phyloP scores from a whole-genome alignment of 345 rosid species.

The Rhizophora apiculata region DNA sequence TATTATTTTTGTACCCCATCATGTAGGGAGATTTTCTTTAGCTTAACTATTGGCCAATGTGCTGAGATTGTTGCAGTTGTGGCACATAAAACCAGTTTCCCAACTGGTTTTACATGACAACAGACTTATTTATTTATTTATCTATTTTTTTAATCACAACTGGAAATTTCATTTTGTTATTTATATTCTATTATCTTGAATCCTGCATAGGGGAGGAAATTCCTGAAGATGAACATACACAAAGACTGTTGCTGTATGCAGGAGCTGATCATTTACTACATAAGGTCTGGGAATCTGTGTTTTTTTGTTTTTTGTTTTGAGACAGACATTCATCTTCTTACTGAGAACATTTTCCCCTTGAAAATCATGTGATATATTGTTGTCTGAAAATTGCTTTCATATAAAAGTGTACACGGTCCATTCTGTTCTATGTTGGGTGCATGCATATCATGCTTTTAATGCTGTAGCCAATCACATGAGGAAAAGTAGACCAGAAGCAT shows the following conservation, averaged over 20 bases:
- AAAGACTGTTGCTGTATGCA: slow-evolving; percentile 54
- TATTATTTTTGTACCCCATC: neutral
- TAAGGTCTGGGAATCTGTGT: slow-evolving; percentile 56
- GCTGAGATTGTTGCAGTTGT: neutral
- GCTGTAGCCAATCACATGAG: neutral
- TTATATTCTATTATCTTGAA: neutral
- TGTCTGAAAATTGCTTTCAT: neutral
- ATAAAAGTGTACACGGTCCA: neutral
- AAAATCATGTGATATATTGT: neutral
- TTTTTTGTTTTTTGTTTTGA: neutral
- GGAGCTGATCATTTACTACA: slow-evolving; percentile 66
- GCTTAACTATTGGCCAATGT: neutral
- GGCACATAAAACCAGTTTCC: neutral
- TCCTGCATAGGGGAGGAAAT: slow-evolving; percentile 60
- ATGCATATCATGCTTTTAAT: neutral
- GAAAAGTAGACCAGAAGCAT: too few species aligned
- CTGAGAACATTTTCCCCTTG: neutral
- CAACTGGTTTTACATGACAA: neutral
- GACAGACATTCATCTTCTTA: neutral
- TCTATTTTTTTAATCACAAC: neutral
- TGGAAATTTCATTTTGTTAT: neutral
- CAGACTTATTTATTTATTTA: neutral
- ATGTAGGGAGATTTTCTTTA: neutral
- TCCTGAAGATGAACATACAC: slow-evolving; percentile 45
- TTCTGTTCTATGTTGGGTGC: neutral